Percentiles rank a stretch among this genome's conserved stretches.
These are phyloP conservation scores for Myxozyma geophila DNA, from an alignment of 805 yeast species.

Conservation along the genomic window DNA sequence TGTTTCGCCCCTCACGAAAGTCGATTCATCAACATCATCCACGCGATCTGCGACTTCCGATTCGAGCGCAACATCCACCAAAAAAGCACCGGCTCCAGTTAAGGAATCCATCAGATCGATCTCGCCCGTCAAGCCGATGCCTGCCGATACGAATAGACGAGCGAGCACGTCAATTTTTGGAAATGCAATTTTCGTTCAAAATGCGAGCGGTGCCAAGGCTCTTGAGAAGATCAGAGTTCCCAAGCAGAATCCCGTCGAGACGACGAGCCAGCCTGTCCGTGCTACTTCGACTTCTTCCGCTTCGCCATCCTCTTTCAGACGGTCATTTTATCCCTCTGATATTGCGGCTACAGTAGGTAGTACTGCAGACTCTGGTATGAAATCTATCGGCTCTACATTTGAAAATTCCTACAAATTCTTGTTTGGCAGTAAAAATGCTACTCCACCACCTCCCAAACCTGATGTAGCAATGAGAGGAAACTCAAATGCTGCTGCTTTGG, in stretches of 20 bases:
- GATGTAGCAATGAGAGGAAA: conserved; percentile 27
- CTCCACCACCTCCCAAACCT: not conserved
- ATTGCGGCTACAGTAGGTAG: conserved; percentile 37
- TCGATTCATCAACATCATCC: conserved; percentile 6
- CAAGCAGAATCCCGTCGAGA: not conserved
- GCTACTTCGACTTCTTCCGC: not conserved
- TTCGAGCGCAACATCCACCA: not conserved
- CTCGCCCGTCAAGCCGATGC: not conserved
- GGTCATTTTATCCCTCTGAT: conserved; percentile 37
- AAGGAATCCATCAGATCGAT: not conserved
- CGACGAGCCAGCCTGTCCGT: not conserved
- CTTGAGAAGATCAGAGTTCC: conserved; percentile 11
- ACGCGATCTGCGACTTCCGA: not conserved
- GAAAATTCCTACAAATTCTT: conserved; percentile 44
- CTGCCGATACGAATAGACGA: conserved; percentile 2
- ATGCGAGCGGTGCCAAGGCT: conserved; percentile 2
- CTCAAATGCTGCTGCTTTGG: conserved; percentile 21
- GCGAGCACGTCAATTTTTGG: conserved; percentile 6
- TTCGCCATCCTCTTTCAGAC: not conserved
- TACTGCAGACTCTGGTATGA: conserved; percentile 42
- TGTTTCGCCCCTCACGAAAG: not conserved
- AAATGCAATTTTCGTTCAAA: conserved; percentile 11
- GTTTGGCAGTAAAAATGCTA: conserved; percentile 30
- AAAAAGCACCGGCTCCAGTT: not conserved
- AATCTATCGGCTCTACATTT: conserved; percentile 44